Percentiles rank a stretch among this genome's conserved stretches.
phyloP scores from a whole-genome alignment of 2,329 filamentous ascomycete genomes.

The Fusarium pseudonygamai region DNA sequence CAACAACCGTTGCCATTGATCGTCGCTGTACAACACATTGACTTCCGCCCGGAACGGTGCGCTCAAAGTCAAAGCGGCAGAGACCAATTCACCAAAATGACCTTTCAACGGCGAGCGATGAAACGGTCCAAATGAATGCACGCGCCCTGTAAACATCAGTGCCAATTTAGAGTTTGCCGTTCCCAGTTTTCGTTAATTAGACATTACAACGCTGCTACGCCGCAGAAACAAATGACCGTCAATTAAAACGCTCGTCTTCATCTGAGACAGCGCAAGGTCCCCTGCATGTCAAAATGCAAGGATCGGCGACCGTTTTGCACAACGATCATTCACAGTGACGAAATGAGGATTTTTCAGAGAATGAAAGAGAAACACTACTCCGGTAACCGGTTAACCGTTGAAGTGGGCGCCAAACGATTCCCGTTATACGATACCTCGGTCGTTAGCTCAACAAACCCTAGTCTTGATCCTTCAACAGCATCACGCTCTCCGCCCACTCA shows the following conservation, averaged over 20 bases:
- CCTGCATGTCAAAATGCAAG: neutral
- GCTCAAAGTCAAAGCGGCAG: neutral
- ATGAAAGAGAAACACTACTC: no score
- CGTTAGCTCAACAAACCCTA: neutral
- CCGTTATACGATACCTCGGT: neutral
- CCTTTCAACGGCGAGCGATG: neutral
- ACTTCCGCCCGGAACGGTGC: neutral
- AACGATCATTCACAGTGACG: neutral
- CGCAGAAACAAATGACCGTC: neutral
- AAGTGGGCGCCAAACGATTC: neutral
- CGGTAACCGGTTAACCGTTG: neutral
- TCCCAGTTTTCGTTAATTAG: neutral
- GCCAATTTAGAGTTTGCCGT: neutral
- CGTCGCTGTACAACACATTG: neutral
- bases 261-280: neutral
- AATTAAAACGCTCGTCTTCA: neutral
- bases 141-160: neutral
- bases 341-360: neutral
- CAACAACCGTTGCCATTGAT: neutral
- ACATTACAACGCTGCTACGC: neutral
- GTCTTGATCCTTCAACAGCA: neutral
- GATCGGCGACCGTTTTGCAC: neutral
- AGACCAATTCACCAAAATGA: neutral
- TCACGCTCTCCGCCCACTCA: neutral
- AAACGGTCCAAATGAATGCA: neutral